Conservation (phyloP, 164 flowering plant genomes). For the Umbellularia californica region DNA sequence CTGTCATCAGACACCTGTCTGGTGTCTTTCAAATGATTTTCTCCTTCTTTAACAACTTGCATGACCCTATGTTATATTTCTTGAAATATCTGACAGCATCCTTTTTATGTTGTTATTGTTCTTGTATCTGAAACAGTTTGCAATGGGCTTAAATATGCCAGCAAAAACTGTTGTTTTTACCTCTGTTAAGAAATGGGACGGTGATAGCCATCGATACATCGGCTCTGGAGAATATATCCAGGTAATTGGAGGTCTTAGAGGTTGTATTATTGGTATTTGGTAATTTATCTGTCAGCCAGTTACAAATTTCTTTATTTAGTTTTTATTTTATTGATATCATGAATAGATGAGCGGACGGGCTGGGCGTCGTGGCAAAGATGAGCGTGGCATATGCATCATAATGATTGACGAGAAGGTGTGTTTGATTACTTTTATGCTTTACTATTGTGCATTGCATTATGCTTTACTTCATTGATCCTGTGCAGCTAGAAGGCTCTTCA, state of each 20-base stretch:
- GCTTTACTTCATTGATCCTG: not conserved
- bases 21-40: not conserved
- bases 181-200: slow-evolving; percentile 92
- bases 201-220: slow-evolving; percentile 90
- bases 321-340: not conserved
- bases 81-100: not conserved
- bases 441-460: not conserved
- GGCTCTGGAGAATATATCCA: slow-evolving; percentile 99
- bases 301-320: not conserved
- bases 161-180: slow-evolving; percentile 99
- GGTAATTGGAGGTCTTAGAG: slow-evolving; percentile 44
- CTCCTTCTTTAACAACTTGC: not conserved
- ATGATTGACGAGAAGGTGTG: slow-evolving; percentile 97
- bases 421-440: not conserved
- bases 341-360: slow-evolving; percentile 99
- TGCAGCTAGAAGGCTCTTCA: not conserved
- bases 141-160: slow-evolving; percentile 99
- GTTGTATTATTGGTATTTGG: not conserved
- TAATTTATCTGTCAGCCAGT: not conserved
- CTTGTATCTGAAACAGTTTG: slow-evolving; percentile 53
- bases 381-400: slow-evolving; percentile 94
- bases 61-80: not conserved
- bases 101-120: too few relatives aligned
- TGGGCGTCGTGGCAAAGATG: slow-evolving; percentile 99
- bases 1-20: not conserved